Evolutionary conservation across 2,329 filamentous ascomycete species (phyloP), one percentile per base, ranked within the genome.

Genomic region (Helicocarpus griseus): DNA sequence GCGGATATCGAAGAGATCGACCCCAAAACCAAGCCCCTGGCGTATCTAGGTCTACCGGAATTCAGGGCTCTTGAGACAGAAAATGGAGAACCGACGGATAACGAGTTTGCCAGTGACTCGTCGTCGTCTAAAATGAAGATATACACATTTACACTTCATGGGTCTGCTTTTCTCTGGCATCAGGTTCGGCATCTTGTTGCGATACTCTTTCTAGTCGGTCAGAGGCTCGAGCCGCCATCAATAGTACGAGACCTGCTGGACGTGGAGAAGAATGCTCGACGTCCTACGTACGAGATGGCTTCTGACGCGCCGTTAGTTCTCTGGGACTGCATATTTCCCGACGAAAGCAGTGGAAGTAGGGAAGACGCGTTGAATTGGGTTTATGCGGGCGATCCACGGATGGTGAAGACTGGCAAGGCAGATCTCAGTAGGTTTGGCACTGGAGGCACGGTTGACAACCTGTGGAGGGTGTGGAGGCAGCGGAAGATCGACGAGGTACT

Each of bases 151-250:
- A 84, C 85, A 53, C 82, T 98, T 38, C 82, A 90, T 59, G 93
- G 93, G 19, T 89, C 86, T 6, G 93, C 90, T 1, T 98, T 98
- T 69, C 73, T 98, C 44, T 98, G 93, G 93, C 93, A 98, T 71
- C 93, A 98, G 72, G 94, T 98, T 59, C 83, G 93, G 22, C 88
- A 91, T 72, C 90, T 98, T 81, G 83, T 94, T n/a, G 81, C 85
- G 14, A 76, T 97, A 5, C 74, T 98, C n/a, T 97, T 98, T 73
- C 75, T 93, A 9, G 83, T 97, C 7, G 93, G 88, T 26, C 93
- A 98, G 70, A 83, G 89, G 0, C 79, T 95, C 14, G 93, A 98
- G 67, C 65, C 75, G 26, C 86, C 90, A 0, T 78, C 78, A 0
- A 71, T 97, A 13, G 76, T 97, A 40, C 76, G 81, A 48, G 76